These are phyloP conservation scores for Phytophthora kernoviae DNA, from an alignment of 352 stramenopile genomes.

Conservation along the genomic window DNA sequence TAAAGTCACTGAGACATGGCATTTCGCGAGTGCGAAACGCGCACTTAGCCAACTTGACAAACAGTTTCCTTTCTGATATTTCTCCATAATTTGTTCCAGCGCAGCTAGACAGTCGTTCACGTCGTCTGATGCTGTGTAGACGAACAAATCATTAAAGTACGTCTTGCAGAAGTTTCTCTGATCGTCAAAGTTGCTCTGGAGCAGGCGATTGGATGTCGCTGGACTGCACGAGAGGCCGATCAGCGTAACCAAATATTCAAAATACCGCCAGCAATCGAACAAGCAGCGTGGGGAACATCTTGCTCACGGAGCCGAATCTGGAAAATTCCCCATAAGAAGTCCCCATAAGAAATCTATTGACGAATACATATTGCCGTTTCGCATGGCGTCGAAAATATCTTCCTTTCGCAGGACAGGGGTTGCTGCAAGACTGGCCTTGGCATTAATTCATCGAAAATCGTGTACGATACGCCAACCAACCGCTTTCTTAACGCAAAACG, in stretches of 20 bases:
- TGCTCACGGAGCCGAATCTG: conserved; percentile 3
- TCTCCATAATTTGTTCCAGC: conserved; percentile 1
- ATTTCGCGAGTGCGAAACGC: conserved; percentile 6
- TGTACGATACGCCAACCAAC: neutral
- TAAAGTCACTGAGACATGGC: conserved; percentile 4
- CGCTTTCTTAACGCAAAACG: neutral
- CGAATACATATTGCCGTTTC: conserved; percentile 2
- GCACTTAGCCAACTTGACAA: conserved; percentile 6
- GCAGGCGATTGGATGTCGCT: neutral
- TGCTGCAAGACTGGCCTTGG: neutral
- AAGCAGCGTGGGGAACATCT: neutral
- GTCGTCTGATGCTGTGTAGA: conserved; percentile 6
- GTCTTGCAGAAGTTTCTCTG: conserved; percentile 1
- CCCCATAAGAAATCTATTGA: neutral
- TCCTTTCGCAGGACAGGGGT: neutral
- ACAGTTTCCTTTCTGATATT: conserved; percentile 1
- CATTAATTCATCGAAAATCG: neutral
- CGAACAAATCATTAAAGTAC: conserved; percentile 11
- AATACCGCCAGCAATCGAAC: neutral
- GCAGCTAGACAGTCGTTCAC: conserved; percentile 1
- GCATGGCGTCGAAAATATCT: conserved; percentile 4
- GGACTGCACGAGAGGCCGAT: conserved; percentile 6
- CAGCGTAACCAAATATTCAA: conserved; percentile 3
- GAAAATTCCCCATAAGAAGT: conserved; percentile 1
- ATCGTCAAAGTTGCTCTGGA: conserved; percentile 3